Conservation (phyloP, 1,284 basidiomycete species). For the Ceratobasidium sp. region DNA sequence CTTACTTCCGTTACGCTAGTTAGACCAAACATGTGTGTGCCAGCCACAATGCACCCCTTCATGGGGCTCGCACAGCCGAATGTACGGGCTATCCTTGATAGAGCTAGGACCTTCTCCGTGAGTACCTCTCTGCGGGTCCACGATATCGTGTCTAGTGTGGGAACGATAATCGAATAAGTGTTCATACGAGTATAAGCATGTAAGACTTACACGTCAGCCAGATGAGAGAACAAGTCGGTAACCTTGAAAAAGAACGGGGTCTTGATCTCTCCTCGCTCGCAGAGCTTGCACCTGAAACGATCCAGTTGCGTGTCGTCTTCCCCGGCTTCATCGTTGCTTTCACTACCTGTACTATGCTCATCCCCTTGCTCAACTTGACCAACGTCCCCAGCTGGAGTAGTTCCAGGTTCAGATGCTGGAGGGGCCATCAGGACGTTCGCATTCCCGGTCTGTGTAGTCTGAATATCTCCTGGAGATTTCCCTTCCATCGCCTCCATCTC, state of each 20-base stretch:
- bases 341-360: not conserved
- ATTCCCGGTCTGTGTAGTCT: not conserved
- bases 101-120: not conserved
- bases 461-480: not conserved
- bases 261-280: not conserved
- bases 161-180: not conserved
- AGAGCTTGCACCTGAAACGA: not conserved
- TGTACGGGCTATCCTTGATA: not conserved
- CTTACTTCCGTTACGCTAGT: no score
- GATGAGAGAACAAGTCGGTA: not conserved
- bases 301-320: not conserved
- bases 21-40: no score
- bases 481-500: not conserved
- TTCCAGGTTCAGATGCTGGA: no score
- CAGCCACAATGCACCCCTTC: no score
- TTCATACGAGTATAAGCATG: no score
- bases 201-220: not conserved
- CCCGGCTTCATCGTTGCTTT: not conserved
- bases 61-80: not conserved
- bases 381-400: not conserved
- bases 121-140: not conserved
- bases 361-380: not conserved
- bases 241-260: no score
- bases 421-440: no score
- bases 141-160: not conserved